Conservation (phyloP, 441 rosid genomes). For the Manihot esculenta region DNA sequence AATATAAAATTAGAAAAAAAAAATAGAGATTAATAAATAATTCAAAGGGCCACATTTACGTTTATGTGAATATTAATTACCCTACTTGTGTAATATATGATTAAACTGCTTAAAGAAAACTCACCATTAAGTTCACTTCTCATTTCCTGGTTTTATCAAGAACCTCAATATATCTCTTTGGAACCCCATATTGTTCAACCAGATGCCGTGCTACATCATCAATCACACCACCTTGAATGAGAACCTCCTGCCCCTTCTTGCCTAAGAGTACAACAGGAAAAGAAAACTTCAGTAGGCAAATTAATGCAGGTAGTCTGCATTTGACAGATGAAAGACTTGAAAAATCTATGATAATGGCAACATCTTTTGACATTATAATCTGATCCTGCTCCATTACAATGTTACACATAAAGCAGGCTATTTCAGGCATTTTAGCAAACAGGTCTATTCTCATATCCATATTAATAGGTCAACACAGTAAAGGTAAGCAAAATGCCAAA, state of each 20-base stretch:
- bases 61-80: neutral
- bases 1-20: neutral
- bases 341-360: neutral
- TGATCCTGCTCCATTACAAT: neutral
- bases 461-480: neutral
- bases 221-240: constrained; percentile 93
- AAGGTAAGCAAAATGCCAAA: neutral
- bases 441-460: neutral
- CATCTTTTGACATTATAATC: neutral
- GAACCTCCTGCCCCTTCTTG: constrained; percentile 84
- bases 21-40: neutral
- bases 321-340: neutral
- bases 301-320: neutral
- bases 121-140: constrained; percentile 18
- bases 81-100: neutral
- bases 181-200: constrained; percentile 79
- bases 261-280: constrained; percentile 42
- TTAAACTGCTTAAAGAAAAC: constrained; percentile 1
- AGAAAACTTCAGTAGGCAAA: constrained; percentile 1
- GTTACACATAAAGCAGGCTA: neutral
- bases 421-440: neutral
- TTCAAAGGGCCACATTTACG: neutral
- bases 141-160: constrained; percentile 87
- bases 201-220: constrained; percentile 79
- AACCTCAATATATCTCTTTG: constrained; percentile 83